phyloP scores from a whole-genome alignment of 2,329 filamentous ascomycete species.

The Akanthomyces lecanii region DNA sequence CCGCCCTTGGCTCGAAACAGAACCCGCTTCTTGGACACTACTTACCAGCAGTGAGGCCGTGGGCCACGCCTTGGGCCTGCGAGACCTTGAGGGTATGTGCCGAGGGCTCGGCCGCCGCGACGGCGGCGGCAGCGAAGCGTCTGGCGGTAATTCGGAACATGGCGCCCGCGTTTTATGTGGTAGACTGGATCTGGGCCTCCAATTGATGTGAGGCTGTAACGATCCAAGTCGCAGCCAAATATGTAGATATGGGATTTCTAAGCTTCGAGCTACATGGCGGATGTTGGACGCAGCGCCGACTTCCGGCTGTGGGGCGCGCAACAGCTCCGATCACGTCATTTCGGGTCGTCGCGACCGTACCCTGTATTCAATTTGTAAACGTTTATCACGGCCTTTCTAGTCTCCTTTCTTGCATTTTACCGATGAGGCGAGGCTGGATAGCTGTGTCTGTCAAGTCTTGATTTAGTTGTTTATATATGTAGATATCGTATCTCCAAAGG shows the following conservation, averaged over 20 bases:
- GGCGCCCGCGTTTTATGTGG: not conserved
- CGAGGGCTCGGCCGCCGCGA: slow-evolving; percentile 45
- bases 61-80: slow-evolving; percentile 72
- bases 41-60: slow-evolving; percentile 77
- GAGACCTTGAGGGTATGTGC: slow-evolving; percentile 68
- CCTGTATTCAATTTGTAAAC: not conserved
- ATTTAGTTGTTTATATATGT: no score
- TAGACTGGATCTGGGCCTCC: not conserved
- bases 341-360: slow-evolving; percentile 14
- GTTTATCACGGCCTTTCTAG: not conserved
- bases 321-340: slow-evolving; percentile 14
- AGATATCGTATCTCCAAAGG: not conserved
- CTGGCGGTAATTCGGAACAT: slow-evolving; percentile 70
- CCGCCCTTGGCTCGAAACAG: not conserved
- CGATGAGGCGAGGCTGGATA: no score
- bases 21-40: not conserved
- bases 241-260: not conserved
- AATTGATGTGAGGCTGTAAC: not conserved
- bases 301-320: slow-evolving; percentile 1
- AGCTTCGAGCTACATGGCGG: not conserved
- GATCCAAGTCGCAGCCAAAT: not conserved
- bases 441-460: no score
- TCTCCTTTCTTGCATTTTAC: not conserved
- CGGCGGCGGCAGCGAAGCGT: slow-evolving; percentile 49
- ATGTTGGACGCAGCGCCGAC: not conserved